These are phyloP conservation scores for Apiotrichum siamense DNA, from an alignment of 1,284 basidiomycete species.

Conservation along the genomic window DNA sequence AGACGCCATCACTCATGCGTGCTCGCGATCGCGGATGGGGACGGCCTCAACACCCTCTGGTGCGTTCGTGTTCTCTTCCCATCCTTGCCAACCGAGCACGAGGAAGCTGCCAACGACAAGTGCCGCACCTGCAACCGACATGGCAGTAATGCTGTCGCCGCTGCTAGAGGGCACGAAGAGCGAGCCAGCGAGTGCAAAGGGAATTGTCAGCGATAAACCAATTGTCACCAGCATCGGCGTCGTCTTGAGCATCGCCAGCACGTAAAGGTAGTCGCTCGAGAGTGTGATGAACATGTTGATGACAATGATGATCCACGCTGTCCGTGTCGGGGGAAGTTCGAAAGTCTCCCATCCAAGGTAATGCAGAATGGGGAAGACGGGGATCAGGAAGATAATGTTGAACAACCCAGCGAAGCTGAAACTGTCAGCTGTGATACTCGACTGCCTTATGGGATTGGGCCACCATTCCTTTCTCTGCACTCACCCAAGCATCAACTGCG, in stretches of 20 bases:
- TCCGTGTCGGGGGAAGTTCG: slow-evolving; percentile 60
- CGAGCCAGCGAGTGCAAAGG: slow-evolving; percentile 44
- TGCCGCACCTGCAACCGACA: slow-evolving; percentile 56
- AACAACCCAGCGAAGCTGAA: slow-evolving; percentile 74
- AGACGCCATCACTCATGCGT: too few species aligned
- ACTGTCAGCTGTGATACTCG: slow-evolving; percentile 18
- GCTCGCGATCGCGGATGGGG: too few species aligned
- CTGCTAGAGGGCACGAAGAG: slow-evolving; percentile 34
- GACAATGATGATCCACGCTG: slow-evolving; percentile 61
- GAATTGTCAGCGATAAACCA: slow-evolving; percentile 88
- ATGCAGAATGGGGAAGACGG: slow-evolving; percentile 75
- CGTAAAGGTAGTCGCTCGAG: slow-evolving; percentile 78
- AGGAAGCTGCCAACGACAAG: slow-evolving; percentile 55
- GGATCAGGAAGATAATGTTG: slow-evolving; percentile 76
- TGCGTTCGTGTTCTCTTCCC: slow-evolving; percentile 26
- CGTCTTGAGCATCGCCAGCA: slow-evolving; percentile 90
- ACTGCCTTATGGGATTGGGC: too few species aligned
- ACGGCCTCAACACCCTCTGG: too few species aligned
- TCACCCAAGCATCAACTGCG: slow-evolving; percentile 83
- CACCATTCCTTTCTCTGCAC: too few species aligned
- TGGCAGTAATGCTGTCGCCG: slow-evolving; percentile 50
- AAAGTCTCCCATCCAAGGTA: slow-evolving; percentile 67
- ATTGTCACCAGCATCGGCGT: slow-evolving; percentile 82
- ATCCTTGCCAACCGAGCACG: slow-evolving; percentile 43
- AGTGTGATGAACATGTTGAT: slow-evolving; percentile 84